These are phyloP conservation scores for Phytopythium litorale DNA, from an alignment of 352 stramenopile species.

Conservation along the genomic window DNA sequence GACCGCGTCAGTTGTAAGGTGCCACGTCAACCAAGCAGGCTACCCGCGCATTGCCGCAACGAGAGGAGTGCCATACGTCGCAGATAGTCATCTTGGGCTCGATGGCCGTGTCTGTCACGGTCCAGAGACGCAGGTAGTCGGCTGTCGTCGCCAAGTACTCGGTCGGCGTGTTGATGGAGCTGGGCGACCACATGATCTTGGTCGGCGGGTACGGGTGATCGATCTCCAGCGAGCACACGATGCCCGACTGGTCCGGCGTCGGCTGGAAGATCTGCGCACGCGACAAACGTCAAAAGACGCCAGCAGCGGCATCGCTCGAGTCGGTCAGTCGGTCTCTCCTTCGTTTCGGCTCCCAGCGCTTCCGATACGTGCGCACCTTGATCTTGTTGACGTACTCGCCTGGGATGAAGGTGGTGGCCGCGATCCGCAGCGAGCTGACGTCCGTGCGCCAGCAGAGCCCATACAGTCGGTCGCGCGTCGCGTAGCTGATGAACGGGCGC, in stretches of 20 bases:
- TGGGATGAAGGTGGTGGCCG: constrained; percentile 73
- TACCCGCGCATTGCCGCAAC: neutral
- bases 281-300: neutral
- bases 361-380: constrained; percentile 34
- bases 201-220: constrained; percentile 86
- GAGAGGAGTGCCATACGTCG: constrained; percentile 30
- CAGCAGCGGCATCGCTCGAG: neutral
- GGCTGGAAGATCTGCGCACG: constrained; percentile 55
- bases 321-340: neutral
- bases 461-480: constrained; percentile 59
- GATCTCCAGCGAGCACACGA: constrained; percentile 64
- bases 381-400: constrained; percentile 88
- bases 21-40: neutral
- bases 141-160: constrained; percentile 79
- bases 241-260: constrained; percentile 40
- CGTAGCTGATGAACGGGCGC: constrained; percentile 70
- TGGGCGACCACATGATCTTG: constrained; percentile 86
- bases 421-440: constrained; percentile 54
- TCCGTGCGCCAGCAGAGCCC: constrained; percentile 75
- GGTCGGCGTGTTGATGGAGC: constrained; percentile 34
- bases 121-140: constrained; percentile 85
- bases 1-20: neutral
- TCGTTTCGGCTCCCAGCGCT: too few relatives aligned
- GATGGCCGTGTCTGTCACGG: constrained; percentile 67
- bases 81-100: constrained; percentile 69